Evolutionary conservation across 2,329 filamentous ascomycete genomes (phyloP).

Genomic region (Coniochaeta pulveracea): DNA sequence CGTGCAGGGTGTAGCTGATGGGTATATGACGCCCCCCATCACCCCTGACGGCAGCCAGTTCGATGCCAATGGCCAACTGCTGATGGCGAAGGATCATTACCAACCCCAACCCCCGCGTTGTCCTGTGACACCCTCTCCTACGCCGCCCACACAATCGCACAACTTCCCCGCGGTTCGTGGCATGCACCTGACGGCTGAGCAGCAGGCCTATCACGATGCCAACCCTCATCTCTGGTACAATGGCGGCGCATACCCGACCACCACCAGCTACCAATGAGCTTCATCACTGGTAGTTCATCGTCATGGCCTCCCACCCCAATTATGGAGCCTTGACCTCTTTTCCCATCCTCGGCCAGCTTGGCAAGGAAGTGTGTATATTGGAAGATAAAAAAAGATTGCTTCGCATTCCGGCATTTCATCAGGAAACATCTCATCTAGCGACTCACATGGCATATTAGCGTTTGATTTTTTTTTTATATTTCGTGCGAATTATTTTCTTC

Average conservation of each 20-base stretch:
- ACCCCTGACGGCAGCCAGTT: slow-evolving; percentile 62
- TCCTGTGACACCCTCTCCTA: slow-evolving; percentile 52
- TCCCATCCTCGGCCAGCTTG: background rate
- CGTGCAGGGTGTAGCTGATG: slow-evolving; percentile 51
- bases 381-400: slow-evolving; percentile 3
- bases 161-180: too few relatives aligned
- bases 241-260: too few relatives aligned
- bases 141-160: too few relatives aligned
- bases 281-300: too few relatives aligned
- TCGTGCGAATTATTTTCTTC: too few relatives aligned
- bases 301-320: too few relatives aligned
- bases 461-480: slow-evolving; percentile 2
- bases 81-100: slow-evolving; percentile 34
- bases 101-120: slow-evolving; percentile 40
- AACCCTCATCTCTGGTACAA: too few relatives aligned
- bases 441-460: slow-evolving; percentile 4
- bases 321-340: too few relatives aligned
- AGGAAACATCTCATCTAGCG: slow-evolving; percentile 3
- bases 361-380: slow-evolving; percentile 3
- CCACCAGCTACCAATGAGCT: too few relatives aligned
- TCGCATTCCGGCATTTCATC: slow-evolving; percentile 2
- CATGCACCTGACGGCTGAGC: too few relatives aligned
- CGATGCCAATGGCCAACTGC: slow-evolving; percentile 22
- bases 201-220: too few relatives aligned
- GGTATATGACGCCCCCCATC: slow-evolving; percentile 77